phyloP scores from a whole-genome alignment of 805 yeast genomes.

The Hanseniaspora meyeri region DNA sequence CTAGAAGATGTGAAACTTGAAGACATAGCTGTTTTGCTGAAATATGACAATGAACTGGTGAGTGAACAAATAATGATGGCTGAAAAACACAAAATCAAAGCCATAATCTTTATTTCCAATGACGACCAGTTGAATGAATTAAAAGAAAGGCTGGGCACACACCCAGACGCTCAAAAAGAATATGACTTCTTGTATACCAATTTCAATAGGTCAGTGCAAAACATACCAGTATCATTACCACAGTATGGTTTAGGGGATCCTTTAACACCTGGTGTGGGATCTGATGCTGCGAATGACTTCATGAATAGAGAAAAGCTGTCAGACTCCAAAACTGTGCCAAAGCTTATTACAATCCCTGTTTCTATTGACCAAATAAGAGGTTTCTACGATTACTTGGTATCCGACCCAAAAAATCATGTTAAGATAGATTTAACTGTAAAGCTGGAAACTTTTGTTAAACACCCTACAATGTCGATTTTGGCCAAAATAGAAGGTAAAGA shows the following conservation, averaged over 20 bases:
- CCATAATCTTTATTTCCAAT: constrained; percentile 53
- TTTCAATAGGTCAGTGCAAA: constrained; percentile 26
- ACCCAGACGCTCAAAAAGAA: neutral
- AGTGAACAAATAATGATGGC: constrained; percentile 47
- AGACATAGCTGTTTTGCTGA: constrained; percentile 45
- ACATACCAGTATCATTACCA: constrained; percentile 42
- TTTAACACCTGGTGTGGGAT: constrained; percentile 64
- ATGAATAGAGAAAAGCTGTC: constrained; percentile 26
- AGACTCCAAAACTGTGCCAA: constrained; percentile 44
- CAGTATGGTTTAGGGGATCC: constrained; percentile 66
- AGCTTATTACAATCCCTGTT: constrained; percentile 65
- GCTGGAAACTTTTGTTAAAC: constrained; percentile 40
- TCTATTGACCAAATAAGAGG: constrained; percentile 57
- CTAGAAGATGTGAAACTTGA: constrained; percentile 29
- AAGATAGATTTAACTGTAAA: constrained; percentile 27
- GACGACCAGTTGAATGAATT: constrained; percentile 20
- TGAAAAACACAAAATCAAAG: constrained; percentile 44
- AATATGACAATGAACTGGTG: constrained; percentile 39
- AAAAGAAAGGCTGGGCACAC: neutral
- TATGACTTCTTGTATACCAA: constrained; percentile 13
- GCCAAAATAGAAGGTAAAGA: constrained; percentile 73
- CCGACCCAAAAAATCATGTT: constrained; percentile 19
- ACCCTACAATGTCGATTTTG: constrained; percentile 64
- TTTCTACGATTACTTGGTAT: constrained; percentile 25
- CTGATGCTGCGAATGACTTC: constrained; percentile 31